Conservation (phyloP, 139 green algal species). For the Chlamydomonas urium region DNA sequence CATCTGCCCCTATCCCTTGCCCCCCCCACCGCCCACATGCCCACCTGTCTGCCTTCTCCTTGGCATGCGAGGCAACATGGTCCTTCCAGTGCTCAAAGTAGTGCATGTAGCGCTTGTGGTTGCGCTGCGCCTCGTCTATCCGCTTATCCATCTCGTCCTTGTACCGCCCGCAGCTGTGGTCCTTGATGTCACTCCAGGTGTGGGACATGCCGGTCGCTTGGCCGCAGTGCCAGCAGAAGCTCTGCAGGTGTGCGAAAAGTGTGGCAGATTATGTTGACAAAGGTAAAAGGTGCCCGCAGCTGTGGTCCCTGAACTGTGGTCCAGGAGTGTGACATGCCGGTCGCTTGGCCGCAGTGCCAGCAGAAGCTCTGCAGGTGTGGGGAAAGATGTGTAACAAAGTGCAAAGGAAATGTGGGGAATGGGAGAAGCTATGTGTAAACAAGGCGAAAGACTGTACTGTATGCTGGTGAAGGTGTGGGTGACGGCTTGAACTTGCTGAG, state of each 20-base stretch:
- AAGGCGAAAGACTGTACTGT: no score
- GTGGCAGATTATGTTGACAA: no score
- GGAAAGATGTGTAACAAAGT: neutral
- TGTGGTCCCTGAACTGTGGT: slow-evolving; percentile 70
- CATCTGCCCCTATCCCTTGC: no score
- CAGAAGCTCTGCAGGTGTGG: slow-evolving; percentile 64
- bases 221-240: slow-evolving; percentile 91
- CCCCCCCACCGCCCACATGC: no score
- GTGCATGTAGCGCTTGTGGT: slow-evolving; percentile 87
- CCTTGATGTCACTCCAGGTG: slow-evolving; percentile 75
- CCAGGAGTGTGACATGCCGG: slow-evolving; percentile 76
- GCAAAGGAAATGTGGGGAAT: neutral
- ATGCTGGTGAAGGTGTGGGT: no score
- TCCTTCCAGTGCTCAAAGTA: slow-evolving; percentile 50
- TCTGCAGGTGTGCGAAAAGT: slow-evolving; percentile 31
- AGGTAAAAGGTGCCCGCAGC: slow-evolving; percentile 6
- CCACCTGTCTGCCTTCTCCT: slow-evolving; percentile 8
- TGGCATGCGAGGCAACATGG: neutral
- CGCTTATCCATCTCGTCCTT: slow-evolving; percentile 35
- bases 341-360: slow-evolving; percentile 85
- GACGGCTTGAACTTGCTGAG: no score
- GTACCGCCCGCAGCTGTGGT: slow-evolving; percentile 45
- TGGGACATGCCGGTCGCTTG: slow-evolving; percentile 69
- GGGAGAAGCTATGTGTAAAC: neutral
- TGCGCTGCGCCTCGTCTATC: slow-evolving; percentile 51